Base-by-base conservation (phyloP, 2,329 filamentous ascomycete genomes). In the Scedosporium boydii region DNA sequence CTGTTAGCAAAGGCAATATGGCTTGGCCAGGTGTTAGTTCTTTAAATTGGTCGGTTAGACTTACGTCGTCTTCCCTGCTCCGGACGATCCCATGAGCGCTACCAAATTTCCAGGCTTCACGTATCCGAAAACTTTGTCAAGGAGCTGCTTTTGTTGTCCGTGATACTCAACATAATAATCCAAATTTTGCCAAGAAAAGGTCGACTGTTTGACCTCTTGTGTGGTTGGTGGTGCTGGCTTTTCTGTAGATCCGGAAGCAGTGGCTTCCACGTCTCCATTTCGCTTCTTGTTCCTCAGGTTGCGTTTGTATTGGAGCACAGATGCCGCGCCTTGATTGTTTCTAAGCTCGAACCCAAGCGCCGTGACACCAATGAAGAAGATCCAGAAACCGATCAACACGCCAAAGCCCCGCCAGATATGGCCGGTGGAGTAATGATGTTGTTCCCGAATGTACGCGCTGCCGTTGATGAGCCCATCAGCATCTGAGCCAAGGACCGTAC, bases 21-120 rank as follows among this genome's bases (percentile, higher is more conserved):
- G 1, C 14, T 27, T 16, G 23, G 16, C 12, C 23, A 29, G 3
- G 16, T 6, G 10, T 57, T 46, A 21, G 34, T 18, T 18, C n/a
- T 12, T 12, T 38, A 38, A 10, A 38, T 4, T 0, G 34, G 10
- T 23, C 3, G 10, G 10, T 38, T 38, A 3, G 34, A 56, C 23
- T 14, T 38, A 60, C 66, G 91, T 93, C 0, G 90, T 93, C 75
- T 95, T 95, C 26, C 91, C 91, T 4, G 91, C 90, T 56, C 89
- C 89, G 5, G 86, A 90, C 7, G 87, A 88, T 58, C 91, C 91
- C 79, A 95, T 90, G 3, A 95, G 76, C 0, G 90, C 90, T 57
- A 90, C 85, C 80, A 95, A 86, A n/a, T 87, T 75, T 14, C 90
- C 90, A 1, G 90, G 90, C 69, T 91, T 91, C 1, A 86, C 89